These are phyloP conservation scores for Suhomyces prunicola DNA, from an alignment of 805 yeast genomes.

Conservation along the genomic window DNA sequence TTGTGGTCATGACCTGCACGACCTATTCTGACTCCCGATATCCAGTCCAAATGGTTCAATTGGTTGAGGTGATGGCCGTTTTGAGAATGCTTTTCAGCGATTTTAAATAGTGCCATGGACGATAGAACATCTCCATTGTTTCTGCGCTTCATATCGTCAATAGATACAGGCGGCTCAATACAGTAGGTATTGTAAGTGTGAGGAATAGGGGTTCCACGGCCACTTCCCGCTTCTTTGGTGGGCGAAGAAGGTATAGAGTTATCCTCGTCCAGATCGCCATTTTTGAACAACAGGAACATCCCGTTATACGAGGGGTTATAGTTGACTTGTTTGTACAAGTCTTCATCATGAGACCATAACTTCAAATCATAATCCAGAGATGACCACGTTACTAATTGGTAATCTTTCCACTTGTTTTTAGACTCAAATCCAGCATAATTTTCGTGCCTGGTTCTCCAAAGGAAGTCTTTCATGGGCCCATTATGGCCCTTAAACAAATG, in stretches of 20 bases:
- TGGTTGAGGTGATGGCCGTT: conserved; percentile 32
- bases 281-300: conserved; percentile 16
- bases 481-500: conserved; percentile 75
- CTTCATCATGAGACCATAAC: conserved; percentile 65
- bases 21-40: conserved; percentile 85
- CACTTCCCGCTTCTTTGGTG: neutral
- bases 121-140: conserved; percentile 34
- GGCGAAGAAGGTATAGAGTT: neutral
- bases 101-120: conserved; percentile 34
- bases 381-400: conserved; percentile 92
- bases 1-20: conserved; percentile 39
- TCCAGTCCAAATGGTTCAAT: conserved; percentile 79
- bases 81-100: conserved; percentile 37
- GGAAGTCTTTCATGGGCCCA: conserved; percentile 81
- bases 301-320: conserved; percentile 35
- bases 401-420: conserved; percentile 69
- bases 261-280: conserved; percentile 14
- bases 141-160: conserved; percentile 31
- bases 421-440: conserved; percentile 44
- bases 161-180: conserved; percentile 33
- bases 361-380: conserved; percentile 75
- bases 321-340: conserved; percentile 33
- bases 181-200: conserved; percentile 33
- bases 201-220: neutral
- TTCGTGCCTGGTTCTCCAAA: conserved; percentile 65